These are phyloP conservation scores for Aspergillus hancockii DNA, from an alignment of 495 filamentous ascomycete species.

Conservation along the genomic window DNA sequence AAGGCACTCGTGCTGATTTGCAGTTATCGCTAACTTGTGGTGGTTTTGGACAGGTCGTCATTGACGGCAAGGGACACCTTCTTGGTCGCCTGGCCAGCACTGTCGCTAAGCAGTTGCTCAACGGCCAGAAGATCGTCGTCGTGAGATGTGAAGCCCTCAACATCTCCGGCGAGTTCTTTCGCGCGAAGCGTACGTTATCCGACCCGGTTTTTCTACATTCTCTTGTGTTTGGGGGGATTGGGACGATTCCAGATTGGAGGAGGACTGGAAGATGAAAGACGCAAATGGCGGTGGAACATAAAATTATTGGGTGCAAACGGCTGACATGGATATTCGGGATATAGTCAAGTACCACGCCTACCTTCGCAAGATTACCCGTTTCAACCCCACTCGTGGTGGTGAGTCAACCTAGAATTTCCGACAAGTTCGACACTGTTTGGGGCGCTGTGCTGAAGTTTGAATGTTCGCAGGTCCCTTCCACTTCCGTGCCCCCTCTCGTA, in stretches of 20 bases:
- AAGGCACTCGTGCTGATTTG: neutral
- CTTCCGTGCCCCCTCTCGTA: constrained; percentile 96
- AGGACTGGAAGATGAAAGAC: neutral
- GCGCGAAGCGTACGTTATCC: constrained; percentile 90
- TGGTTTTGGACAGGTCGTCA: constrained; percentile 69
- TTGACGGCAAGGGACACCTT: constrained; percentile 99
- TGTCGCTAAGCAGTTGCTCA: constrained; percentile 98
- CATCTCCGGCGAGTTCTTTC: constrained; percentile 99
- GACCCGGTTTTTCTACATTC: constrained; percentile 19
- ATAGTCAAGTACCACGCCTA: constrained; percentile 99
- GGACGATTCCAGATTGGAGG: constrained; percentile 3
- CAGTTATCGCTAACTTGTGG: constrained; percentile 32
- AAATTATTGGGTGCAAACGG: constrained; percentile 15
- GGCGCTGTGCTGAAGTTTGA: constrained; percentile 38
- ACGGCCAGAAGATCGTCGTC: constrained; percentile 98
- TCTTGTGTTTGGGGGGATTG: constrained; percentile 9
- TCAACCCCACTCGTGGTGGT: constrained; percentile 98
- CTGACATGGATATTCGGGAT: constrained; percentile 39
- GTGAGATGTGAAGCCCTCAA: constrained; percentile 98
- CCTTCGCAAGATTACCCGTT: constrained; percentile 99
- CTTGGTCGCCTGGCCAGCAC: constrained; percentile 98
- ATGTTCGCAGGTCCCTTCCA: constrained; percentile 82
- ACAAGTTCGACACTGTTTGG: neutral
- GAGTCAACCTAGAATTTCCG: constrained; percentile 37
- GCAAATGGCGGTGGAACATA: constrained; percentile 7